These are phyloP conservation scores for Ceratobasidium papillatum DNA, from an alignment of 1,284 basidiomycete genomes.

Conservation along the genomic window DNA sequence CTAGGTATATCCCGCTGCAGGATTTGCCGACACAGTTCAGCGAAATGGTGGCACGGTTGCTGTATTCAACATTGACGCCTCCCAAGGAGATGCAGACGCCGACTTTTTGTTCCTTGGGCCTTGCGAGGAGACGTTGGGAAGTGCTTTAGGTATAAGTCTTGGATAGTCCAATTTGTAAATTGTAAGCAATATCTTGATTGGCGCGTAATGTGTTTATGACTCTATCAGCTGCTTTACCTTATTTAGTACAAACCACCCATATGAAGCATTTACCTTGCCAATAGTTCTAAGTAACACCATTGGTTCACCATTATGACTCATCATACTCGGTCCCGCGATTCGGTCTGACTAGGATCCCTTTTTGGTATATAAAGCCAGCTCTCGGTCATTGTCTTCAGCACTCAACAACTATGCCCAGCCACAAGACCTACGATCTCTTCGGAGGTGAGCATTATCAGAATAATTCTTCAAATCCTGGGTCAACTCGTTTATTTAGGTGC, in stretches of 20 bases:
- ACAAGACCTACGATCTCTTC: slow-evolving; percentile 42
- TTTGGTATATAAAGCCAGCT: background rate
- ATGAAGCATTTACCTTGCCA: background rate
- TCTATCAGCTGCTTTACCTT: background rate
- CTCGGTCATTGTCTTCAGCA: background rate
- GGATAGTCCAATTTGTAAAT: background rate
- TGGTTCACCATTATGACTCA: background rate
- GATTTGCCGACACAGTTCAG: slow-evolving; percentile 54
- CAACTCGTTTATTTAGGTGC: slow-evolving; percentile 57
- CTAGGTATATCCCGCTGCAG: slow-evolving; percentile 61
- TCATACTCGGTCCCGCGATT: background rate
- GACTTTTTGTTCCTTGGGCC: slow-evolving; percentile 62
- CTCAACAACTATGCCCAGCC: slow-evolving; percentile 8
- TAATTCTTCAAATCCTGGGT: background rate
- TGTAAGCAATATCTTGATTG: background rate
- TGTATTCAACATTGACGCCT: slow-evolving; percentile 67
- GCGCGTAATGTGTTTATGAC: background rate
- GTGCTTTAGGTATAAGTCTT: slow-evolving; percentile 42
- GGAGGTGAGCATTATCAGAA: slow-evolving; percentile 39
- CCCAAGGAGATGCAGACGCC: slow-evolving; percentile 55
- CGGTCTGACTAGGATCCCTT: background rate
- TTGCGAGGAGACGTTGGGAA: slow-evolving; percentile 56
- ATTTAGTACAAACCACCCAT: background rate
- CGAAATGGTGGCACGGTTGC: slow-evolving; percentile 60
- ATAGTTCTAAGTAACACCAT: background rate